Conservation (phyloP, 2,329 filamentous ascomycete genomes). For the Apiospora saccharicola region DNA sequence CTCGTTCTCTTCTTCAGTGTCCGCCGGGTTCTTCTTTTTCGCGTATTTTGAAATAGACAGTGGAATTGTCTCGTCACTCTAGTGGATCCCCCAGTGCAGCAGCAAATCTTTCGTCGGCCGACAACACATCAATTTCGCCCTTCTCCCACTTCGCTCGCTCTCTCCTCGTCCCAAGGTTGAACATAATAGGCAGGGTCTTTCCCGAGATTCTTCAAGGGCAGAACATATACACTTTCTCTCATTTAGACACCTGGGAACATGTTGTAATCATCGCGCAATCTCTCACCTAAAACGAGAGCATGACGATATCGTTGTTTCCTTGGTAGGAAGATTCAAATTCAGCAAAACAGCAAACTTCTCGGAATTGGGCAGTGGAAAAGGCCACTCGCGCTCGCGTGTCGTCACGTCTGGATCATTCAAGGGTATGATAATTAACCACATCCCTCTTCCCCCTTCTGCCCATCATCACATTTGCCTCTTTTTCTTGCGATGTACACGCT, state of each 20-base stretch:
- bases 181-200: constrained; percentile 11
- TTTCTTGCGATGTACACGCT: neutral
- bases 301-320: constrained; percentile 23
- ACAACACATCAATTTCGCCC: neutral
- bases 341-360: neutral
- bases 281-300: constrained; percentile 28
- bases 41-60: constrained; percentile 12
- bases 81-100: constrained; percentile 4
- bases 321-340: constrained; percentile 19
- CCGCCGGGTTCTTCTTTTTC: neutral
- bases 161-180: neutral
- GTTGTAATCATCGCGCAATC: constrained; percentile 28
- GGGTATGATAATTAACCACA: constrained; percentile 29
- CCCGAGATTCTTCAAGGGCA: neutral
- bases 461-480: neutral
- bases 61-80: constrained; percentile 15
- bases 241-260: constrained; percentile 25
- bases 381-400: neutral
- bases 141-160: neutral
- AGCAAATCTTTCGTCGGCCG: constrained; percentile 6
- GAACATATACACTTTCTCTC: constrained; percentile 19
- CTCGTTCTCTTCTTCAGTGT: neutral
- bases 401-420: constrained; percentile 11
- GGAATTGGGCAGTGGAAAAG: neutral
- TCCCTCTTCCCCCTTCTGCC: constrained; percentile 17